Evolutionary conservation across 225 moss, liverwort and hornwort genomes (phyloP), one percentile per base, ranked within the genome.

Genomic region (Marchantia paleacea): DNA sequence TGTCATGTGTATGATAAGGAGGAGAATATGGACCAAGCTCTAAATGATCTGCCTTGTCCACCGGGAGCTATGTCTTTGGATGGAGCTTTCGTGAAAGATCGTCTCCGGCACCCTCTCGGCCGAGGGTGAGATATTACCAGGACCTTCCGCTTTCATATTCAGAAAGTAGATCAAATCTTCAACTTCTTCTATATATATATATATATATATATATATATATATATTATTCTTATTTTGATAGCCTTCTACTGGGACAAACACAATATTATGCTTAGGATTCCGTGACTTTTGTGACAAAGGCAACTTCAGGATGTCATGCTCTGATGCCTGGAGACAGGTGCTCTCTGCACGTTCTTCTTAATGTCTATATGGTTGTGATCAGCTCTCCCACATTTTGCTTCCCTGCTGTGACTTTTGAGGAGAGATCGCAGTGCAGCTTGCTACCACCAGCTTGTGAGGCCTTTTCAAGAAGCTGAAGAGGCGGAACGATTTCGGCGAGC

Each of bases 41-140:
- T 75, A 14, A 25, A 75, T 53, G 28, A 75, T 16, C 18, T 75
- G 25, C 24, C 53, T 0, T 12, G 15, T 26, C 28, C 54, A 28
- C 57, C 20, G 29, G 20, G 55, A 24, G 53, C 75, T 4, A 54
- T 75, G 55, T 75, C 75, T 14, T 14, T 75, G 28, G 75, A 75
- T 14, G 75, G 75, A 55, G 75, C 75, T 55, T 6, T 75, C 29
- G 75, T 51, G 3, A 75, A 51, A 51, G 57, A 57, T 29, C 50
- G 13, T 13, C 14, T 12, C 25, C 54, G 25, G 29, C 75, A 75
- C 75, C 75, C 54, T 55, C 51, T 75, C 55, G 75, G 75, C 6
- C 73, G 25, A 75, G 75, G 75, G 75, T 75, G 30, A 75, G 75
- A n/a, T n/a, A n/a, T n/a, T n/a, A n/a, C n/a, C n/a, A n/a, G n/a